Base-by-base conservation (phyloP, 1,284 basidiomycete species). In the Moniliella sp. region DNA sequence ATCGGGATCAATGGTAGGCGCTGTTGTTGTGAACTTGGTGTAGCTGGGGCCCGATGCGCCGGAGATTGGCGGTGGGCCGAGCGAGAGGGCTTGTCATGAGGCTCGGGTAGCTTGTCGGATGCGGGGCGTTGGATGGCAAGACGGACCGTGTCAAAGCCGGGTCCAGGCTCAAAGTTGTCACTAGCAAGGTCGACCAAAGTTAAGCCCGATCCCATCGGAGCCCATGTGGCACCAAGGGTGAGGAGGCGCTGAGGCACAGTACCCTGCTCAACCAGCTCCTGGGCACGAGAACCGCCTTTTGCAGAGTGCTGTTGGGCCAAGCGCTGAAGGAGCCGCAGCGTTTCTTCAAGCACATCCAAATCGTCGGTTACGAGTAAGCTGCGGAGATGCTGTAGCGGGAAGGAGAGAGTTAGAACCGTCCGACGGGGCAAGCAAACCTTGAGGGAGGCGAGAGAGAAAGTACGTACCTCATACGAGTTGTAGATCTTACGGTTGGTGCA, bases 401-500 rank as follows among this genome's bases (percentile, higher is more conserved):
- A 34, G 18, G 27, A 18, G 4, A 4, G 27, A 25, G 8, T 5
- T 12, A 18, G 10, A 31, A 11, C 25, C 12, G 12, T 23, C 27
- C 14, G 11, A n/a, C 15, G 12, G 17, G 4, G 3, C 11, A 32
- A 15, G 12, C n/a, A 11, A 29, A 18, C 5, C 14, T 18, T 26
- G 25, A 11, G 12, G n/a, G n/a, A n/a, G n/a, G n/a, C n/a, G n/a
- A n/a, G n/a, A n/a, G n/a, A n/a, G 15, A 26, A 12, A 16, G 17
- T 18, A 56, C 81, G 64, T 63, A 91, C 86, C 61, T 99, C 91
- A 61, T 93, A 97, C 2, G 84, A 93, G 40, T 74, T 76, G 64
- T 80, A 99, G 38, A 86, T 78, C 67, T 94, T 97, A 55, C 91
- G 70, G 59, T 91, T 97, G 29, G 88, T 97, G 37, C 86, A 91